Base-by-base conservation (phyloP, 1,139 yeast species). In the Pichia norvegensis region DNA sequence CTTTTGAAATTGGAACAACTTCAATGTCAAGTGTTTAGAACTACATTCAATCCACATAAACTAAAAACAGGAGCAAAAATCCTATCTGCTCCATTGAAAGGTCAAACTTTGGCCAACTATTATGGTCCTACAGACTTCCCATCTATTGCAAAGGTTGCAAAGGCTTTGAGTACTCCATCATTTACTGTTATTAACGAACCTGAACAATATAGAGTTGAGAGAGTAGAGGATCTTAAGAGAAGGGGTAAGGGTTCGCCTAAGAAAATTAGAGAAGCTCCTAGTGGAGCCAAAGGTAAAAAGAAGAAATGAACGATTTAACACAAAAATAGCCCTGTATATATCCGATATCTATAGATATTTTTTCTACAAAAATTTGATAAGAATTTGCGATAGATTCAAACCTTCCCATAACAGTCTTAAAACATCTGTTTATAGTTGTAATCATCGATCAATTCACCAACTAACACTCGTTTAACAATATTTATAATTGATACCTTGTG, bases 191-290 rank as follows among this genome's bases (percentile, higher is more conserved):
- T 76, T 20, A 90, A 85, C 59, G 87, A 85, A 41, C 78, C 78
- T 52, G 95, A 86, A 64, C 79, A 75, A 43, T 79, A 83, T 64
- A 73, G 92, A 63, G 59, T 79, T 52, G 73, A 73, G 52, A 79
- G 81, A 76, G 78, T 80, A 38, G 77, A 72, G 47, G 79, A 78
- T 52, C 73, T 86, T 66, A 83, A 81, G 73, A 81, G 84, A 75
- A 83, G 95, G 77, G 90, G 87, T 63, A 87, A 87, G 67, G 95
- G 95, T 64, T 94, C 95, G 20, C 96, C 95, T 55, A 79, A 83
- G 71, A 87, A 87, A 73, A 78, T 77, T 66, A 73, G 68, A 56
- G 74, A 67, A 56, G 68, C 69, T 22, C 62, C 66, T 41, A 67
- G 70, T 59, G 70, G 70, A 14, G 65, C 64, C 51, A 68, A 68